Base-by-base conservation (phyloP, 1,284 basidiomycete genomes). In the Melampsora occidentalis region DNA sequence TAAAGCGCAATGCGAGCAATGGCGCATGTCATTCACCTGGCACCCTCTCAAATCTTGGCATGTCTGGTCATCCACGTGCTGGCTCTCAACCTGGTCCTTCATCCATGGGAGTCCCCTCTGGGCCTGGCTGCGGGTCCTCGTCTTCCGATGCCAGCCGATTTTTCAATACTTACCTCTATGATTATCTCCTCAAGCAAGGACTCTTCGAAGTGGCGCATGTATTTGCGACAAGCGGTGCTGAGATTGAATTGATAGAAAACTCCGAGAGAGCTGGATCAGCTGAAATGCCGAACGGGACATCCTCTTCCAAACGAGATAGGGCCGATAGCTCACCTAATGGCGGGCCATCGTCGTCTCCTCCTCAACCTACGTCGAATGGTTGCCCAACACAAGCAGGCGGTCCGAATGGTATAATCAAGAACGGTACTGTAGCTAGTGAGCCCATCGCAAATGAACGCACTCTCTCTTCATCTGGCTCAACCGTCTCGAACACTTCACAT, bases 381-480 rank as follows among this genome's bases (percentile, higher is more conserved):
- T 66, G 63, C n/a, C 28, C 51, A 39, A 42, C 63, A 7, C 63
- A 66, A 31, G 53, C 14, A 9, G 53, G 22, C 12, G 63, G 49
- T 42, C 18, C 63, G n/a, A 67, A 66, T 42, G 31, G 51, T 5
- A 33, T 33, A 48, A 35, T n/a, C 4, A 75, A 75, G 65, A 39
- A 39, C 59, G 63, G 63, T 64, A 67, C 64, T 64, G 71, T 49
- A 65, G 71, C 71, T 64, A 72, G 71, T 72, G 71, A 72, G 71
- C 71, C 64, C 71, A 33, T 72, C 48, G 61, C 71, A 49, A 64
- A 61, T 72, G 71, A 72, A 72, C 71, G 71, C 62, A 66, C 71
- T 67, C 51, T 67, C 31, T 75, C 71, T 67, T 67, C 71, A 46
- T 72, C 71, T 72, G 71, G 71, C 71, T 72, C 71, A 72, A 72